Evolutionary conservation across 208 protist species (phyloP).

Genomic region (Perkinsela sp.): DNA sequence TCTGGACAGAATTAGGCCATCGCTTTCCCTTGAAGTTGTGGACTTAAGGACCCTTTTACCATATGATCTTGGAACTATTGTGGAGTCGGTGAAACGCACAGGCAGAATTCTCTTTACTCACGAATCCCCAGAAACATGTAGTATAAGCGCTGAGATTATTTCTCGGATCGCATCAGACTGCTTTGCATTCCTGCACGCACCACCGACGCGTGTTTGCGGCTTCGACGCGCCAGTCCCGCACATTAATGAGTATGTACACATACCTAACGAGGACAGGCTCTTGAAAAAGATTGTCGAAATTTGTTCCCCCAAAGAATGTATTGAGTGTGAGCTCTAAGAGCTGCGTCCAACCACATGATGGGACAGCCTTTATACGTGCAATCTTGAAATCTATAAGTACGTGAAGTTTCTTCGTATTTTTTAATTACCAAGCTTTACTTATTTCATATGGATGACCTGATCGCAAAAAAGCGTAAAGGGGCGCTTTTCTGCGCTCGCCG

Average conservation of each 20-base stretch:
- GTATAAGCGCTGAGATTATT: constrained; percentile 76
- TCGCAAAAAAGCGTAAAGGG: no score
- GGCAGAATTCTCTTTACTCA: constrained; percentile 64
- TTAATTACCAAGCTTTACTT: no score
- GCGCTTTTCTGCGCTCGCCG: no score
- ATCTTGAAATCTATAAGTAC: no score
- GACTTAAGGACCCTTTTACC: constrained; percentile 77
- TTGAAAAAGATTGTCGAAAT: constrained; percentile 5
- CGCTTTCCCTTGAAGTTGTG: constrained; percentile 75
- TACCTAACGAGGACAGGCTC: constrained; percentile 72
- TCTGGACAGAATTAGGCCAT: constrained; percentile 24
- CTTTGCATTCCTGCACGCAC: constrained; percentile 78
- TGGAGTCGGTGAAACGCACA: constrained; percentile 65
- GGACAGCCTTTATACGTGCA: no score
- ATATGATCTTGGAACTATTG: constrained; percentile 77
- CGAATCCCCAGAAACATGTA: constrained; percentile 73
- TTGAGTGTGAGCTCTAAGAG: no score
- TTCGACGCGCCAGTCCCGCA: constrained; percentile 82
- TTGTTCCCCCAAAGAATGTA: no score
- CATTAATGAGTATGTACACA: constrained; percentile 77
- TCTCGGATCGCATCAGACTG: constrained; percentile 64
- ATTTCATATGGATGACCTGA: no score
- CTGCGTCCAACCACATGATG: no score
- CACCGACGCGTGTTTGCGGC: constrained; percentile 79
- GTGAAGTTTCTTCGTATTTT: no score